phyloP scores from a whole-genome alignment of 1,284 basidiomycete species.

The Acaromyces ingoldii region DNA sequence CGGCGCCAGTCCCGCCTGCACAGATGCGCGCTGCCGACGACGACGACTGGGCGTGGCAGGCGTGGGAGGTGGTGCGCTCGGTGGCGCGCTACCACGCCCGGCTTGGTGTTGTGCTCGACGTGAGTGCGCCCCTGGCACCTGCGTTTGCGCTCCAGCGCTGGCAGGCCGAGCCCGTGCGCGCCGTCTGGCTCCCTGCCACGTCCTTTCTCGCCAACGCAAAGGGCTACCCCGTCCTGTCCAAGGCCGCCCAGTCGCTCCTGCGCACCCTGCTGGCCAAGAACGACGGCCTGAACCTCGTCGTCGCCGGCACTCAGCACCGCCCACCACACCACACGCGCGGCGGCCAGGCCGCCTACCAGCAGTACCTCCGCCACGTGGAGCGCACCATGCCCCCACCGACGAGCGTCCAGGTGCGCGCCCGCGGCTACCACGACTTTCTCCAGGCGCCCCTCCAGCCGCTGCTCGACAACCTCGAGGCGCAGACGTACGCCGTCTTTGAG shows the following conservation, averaged over 20 bases:
- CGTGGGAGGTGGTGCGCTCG: conserved; percentile 89
- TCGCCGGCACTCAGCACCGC: neutral
- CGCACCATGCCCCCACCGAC: conserved; percentile 31
- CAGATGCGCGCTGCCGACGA: conserved; percentile 63
- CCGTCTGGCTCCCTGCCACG: conserved; percentile 80
- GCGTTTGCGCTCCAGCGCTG: conserved; percentile 69
- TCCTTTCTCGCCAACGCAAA: conserved; percentile 93
- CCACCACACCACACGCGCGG: conserved; percentile 58
- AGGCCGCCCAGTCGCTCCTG: conserved; percentile 54
- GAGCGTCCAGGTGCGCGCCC: conserved; percentile 68
- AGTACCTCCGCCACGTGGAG: conserved; percentile 60
- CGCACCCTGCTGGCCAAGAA: conserved; percentile 26
- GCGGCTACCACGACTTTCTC: conserved; percentile 88
- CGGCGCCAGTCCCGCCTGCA: conserved; percentile 59
- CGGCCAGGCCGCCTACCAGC: conserved; percentile 78
- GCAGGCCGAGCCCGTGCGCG: conserved; percentile 82
- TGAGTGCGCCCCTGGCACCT: conserved; percentile 67
- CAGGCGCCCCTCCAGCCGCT: conserved; percentile 92
- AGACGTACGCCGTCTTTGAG: conserved; percentile 96
- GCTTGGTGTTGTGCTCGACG: conserved; percentile 73
- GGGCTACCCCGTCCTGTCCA: conserved; percentile 93
- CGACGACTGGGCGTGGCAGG: conserved; percentile 68
- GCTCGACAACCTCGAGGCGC: conserved; percentile 91
- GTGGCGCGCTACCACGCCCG: conserved; percentile 81
- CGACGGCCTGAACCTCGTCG: conserved; percentile 11